These are phyloP conservation scores for Fremontodendron californicum DNA, from an alignment of 345 rosid species.

Conservation along the genomic window DNA sequence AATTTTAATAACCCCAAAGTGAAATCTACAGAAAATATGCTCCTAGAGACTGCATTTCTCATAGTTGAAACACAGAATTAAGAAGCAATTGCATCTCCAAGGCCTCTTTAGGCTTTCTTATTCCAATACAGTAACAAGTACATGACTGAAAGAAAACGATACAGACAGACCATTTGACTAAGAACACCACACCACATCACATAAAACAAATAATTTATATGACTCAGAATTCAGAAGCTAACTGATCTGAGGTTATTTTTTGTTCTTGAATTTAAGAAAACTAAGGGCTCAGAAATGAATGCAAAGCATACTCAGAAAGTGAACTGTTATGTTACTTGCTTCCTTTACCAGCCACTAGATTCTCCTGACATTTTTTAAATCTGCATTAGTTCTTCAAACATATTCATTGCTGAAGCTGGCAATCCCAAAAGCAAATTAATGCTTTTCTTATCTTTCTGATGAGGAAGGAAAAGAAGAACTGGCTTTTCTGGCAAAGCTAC, in stretches of 20 bases:
- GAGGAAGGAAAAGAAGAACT: slow-evolving; percentile 70
- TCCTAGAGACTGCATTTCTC: too few relatives aligned
- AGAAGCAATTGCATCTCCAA: background rate
- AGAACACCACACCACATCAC: background rate
- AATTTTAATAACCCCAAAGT: too few relatives aligned
- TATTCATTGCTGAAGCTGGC: slow-evolving; percentile 73
- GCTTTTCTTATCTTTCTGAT: slow-evolving; percentile 54
- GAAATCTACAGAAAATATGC: too few relatives aligned
- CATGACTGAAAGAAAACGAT: background rate
- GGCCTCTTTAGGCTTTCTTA: background rate
- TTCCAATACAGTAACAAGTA: background rate
- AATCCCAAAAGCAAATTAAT: slow-evolving; percentile 74
- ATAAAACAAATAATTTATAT: background rate
- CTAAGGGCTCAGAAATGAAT: background rate
- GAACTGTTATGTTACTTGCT: background rate
- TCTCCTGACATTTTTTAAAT: background rate
- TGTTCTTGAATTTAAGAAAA: background rate
- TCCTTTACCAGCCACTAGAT: too few relatives aligned
- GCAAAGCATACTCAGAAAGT: background rate
- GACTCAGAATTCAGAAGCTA: background rate
- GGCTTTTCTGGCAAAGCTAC: slow-evolving; percentile 87
- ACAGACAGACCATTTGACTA: background rate
- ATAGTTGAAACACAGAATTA: too few relatives aligned
- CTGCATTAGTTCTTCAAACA: slow-evolving; percentile 55
- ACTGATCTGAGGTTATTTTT: background rate